Conservation (phyloP, 179 eudicot species). For the Pouteria campechiana region DNA sequence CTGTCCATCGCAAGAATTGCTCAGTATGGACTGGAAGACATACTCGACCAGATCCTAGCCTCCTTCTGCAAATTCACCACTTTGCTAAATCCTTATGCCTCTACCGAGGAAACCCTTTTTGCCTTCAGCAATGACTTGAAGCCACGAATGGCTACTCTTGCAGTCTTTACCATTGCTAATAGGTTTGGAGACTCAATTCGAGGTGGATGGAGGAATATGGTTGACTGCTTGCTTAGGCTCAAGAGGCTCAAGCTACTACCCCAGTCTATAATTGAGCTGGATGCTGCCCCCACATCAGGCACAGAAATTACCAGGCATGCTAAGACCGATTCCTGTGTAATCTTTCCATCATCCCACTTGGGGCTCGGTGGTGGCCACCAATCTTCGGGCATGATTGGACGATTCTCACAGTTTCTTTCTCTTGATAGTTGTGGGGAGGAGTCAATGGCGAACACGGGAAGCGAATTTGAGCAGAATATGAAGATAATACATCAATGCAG, state of each 20-base stretch:
- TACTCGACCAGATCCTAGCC: constrained; percentile 72
- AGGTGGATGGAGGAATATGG: constrained; percentile 89
- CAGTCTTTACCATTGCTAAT: constrained; percentile 80
- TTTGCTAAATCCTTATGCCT: constrained; percentile 82
- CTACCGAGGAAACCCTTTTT: constrained; percentile 81
- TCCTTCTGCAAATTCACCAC: constrained; percentile 89
- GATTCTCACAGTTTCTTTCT: constrained; percentile 50
- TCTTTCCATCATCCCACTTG: constrained; percentile 9
- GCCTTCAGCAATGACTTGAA: constrained; percentile 80
- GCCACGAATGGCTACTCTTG: constrained; percentile 91
- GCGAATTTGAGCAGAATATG: constrained; percentile 85
- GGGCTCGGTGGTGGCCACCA: constrained; percentile 19
- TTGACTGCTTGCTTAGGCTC: constrained; percentile 82
- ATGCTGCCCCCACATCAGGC: constrained; percentile 7
- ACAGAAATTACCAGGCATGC: constrained; percentile 12
- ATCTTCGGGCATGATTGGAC: constrained; percentile 27
- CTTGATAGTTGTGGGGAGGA: constrained; percentile 77
- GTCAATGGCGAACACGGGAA: constrained; percentile 51
- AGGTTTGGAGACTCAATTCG: constrained; percentile 65
- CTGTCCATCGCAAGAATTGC: constrained; percentile 72
- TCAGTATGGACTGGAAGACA: constrained; percentile 69
- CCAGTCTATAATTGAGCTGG: constrained; percentile 49
- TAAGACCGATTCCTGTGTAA: constrained; percentile 17
- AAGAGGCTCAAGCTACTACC: constrained; percentile 83
- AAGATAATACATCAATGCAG: constrained; percentile 78